Conservation (phyloP, 2,329 filamentous ascomycete species). For the Aspergillus thermomutatus region DNA sequence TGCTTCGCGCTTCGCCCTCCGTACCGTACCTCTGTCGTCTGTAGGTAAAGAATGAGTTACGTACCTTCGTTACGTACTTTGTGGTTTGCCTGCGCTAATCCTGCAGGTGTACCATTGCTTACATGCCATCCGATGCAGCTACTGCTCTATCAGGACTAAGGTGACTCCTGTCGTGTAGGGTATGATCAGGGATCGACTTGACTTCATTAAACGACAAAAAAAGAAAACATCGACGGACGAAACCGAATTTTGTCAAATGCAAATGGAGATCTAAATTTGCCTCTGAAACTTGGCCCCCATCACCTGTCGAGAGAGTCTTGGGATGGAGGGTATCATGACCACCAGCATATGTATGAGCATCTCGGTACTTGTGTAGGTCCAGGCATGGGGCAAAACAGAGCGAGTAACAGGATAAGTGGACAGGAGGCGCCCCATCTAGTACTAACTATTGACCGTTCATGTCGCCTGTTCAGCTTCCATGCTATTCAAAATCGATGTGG, state of each 20-base stretch:
- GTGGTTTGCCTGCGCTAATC: conserved; percentile 17
- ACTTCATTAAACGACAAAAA: neutral
- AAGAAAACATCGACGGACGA: neutral
- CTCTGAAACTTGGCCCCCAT: neutral
- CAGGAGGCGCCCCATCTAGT: neutral
- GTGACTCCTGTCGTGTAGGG: neutral
- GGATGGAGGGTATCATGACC: neutral
- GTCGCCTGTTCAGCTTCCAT: neutral
- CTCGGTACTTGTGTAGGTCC: neutral
- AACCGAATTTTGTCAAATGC: neutral
- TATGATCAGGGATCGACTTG: neutral
- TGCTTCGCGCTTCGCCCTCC: neutral
- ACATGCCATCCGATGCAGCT: neutral
- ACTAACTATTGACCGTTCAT: neutral
- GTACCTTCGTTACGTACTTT: neutral
- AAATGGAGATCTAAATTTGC: neutral
- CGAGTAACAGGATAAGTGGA: neutral
- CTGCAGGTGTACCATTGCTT: conserved; percentile 20
- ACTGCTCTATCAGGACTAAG: neutral
- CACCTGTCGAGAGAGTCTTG: neutral
- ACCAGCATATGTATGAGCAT: neutral
- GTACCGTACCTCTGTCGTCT: neutral
- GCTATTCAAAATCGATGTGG: neutral
- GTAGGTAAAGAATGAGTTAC: neutral
- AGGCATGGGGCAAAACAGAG: neutral